phyloP scores from a whole-genome alignment of 163 green algal genomes.

The Dunaliella salina region DNA sequence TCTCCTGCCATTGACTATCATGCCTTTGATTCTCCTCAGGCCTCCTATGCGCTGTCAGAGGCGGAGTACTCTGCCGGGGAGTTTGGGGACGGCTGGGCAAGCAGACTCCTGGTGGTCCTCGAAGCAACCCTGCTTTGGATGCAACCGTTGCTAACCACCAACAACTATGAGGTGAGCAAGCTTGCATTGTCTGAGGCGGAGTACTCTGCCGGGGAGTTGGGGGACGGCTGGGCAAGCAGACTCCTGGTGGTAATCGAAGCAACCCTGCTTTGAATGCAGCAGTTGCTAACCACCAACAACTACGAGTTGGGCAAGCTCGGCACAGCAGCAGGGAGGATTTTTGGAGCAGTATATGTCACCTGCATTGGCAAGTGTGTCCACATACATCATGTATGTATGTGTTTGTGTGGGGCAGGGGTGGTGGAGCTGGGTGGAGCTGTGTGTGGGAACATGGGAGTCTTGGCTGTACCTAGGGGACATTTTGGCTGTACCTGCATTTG shows the following conservation, averaged over 20 bases:
- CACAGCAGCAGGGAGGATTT: too few relatives aligned
- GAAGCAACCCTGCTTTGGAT: slow-evolving; percentile 54
- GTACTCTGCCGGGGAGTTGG: slow-evolving; percentile 56
- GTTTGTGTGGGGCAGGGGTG: too few relatives aligned
- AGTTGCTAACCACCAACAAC: slow-evolving; percentile 65
- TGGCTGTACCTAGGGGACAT: too few relatives aligned
- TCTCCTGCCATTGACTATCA: too few relatives aligned
- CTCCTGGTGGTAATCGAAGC: slow-evolving; percentile 61
- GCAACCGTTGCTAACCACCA: slow-evolving; percentile 66
- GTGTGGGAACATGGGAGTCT: too few relatives aligned
- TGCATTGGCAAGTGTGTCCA: too few relatives aligned
- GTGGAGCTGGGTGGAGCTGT: too few relatives aligned
- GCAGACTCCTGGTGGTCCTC: slow-evolving; percentile 61
- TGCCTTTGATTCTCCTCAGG: too few relatives aligned
- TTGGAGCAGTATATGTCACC: too few relatives aligned
- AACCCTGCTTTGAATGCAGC: slow-evolving; percentile 61
- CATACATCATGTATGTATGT: too few relatives aligned
- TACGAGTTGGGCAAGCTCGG: slow-evolving; percentile 51
- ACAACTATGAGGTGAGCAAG: slow-evolving; percentile 58
- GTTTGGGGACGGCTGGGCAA: slow-evolving; percentile 30
- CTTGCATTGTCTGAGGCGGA: slow-evolving; percentile 61
- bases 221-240: slow-evolving; percentile 36
- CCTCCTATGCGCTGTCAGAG: slow-evolving; percentile 69
- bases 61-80: slow-evolving; percentile 64
- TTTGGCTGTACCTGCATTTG: too few relatives aligned